Evolutionary conservation across 768 basidiomycete genomes (phyloP).

Genomic region (Stropharia rugosoannulata): DNA sequence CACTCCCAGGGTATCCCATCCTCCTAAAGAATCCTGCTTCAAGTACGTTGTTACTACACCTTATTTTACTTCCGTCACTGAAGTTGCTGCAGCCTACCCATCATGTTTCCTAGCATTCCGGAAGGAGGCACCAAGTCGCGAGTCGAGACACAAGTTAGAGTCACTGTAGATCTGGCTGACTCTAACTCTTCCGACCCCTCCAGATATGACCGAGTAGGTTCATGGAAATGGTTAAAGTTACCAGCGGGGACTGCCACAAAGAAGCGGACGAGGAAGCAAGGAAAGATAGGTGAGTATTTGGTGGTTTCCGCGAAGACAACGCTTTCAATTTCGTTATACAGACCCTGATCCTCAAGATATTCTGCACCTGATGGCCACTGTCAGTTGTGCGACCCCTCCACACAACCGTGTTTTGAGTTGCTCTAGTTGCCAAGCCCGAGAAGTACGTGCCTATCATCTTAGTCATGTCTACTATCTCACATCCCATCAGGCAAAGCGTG

Average conservation of each 20-base stretch:
- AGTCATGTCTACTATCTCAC: conserved; percentile 7
- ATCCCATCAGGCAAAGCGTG: conserved; percentile 73
- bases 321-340: conserved; percentile 24
- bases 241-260: conserved; percentile 84
- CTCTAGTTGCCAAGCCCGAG: conserved; percentile 84
- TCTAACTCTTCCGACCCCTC: conserved; percentile 59
- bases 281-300: conserved; percentile 63
- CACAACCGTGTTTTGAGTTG: conserved; percentile 78
- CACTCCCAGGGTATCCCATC: conserved; percentile 63
- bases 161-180: conserved; percentile 77
- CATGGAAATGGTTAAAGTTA: conserved; percentile 85
- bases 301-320: conserved; percentile 1
- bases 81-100: conserved; percentile 56
- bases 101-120: conserved; percentile 83
- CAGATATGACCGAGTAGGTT: conserved; percentile 81
- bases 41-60: conserved; percentile 48
- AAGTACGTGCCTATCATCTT: conserved; percentile 45
- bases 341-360: conserved; percentile 70
- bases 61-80: conserved; percentile 8
- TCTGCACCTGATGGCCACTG: conserved; percentile 67
- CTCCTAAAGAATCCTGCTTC: conserved; percentile 72
- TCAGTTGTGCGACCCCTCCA: conserved; percentile 82
- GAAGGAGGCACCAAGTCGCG: conserved; percentile 84
- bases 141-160: conserved; percentile 93
- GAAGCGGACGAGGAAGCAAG: conserved; percentile 79